Evolutionary conservation across 2,329 filamentous ascomycete genomes (phyloP).

Genomic region (Pseudogymnoascus sp.): DNA sequence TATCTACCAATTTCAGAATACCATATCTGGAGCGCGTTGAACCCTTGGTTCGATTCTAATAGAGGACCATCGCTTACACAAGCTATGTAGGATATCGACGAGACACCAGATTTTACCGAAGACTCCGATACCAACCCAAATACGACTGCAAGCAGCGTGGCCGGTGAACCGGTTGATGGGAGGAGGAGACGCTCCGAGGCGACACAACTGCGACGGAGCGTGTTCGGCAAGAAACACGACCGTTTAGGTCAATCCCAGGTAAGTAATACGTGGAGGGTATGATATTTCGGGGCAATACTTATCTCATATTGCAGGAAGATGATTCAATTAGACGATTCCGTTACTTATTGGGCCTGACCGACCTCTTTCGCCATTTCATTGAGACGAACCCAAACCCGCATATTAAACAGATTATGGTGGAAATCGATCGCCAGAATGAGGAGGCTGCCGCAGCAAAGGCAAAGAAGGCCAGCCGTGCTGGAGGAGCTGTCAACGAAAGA

Average conservation of each 20-base stretch:
- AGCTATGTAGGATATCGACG: constrained; percentile 48
- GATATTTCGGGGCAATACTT: neutral
- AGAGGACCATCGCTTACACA: constrained; percentile 10
- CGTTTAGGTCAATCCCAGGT: constrained; percentile 88
- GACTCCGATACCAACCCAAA: constrained; percentile 61
- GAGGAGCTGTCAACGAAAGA: constrained; percentile 70
- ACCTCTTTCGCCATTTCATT: constrained; percentile 98
- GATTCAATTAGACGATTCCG: constrained; percentile 90
- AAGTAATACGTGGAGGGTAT: constrained; percentile 22
- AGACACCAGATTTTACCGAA: constrained; percentile 59
- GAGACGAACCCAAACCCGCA: constrained; percentile 93
- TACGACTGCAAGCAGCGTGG: constrained; percentile 74
- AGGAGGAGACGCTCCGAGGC: constrained; percentile 80
- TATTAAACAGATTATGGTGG: constrained; percentile 85
- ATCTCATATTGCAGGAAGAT: constrained; percentile 57
- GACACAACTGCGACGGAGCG: constrained; percentile 80
- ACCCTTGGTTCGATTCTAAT: neutral
- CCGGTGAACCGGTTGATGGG: constrained; percentile 70
- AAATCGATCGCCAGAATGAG: constrained; percentile 89
- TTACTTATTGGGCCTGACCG: constrained; percentile 88
- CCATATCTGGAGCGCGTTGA: neutral
- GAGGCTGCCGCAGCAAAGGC: constrained; percentile 58
- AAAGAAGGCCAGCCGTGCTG: constrained; percentile 69
- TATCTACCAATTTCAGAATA: neutral
- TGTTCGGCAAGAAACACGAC: constrained; percentile 93